Evolutionary conservation across 768 basidiomycete species (phyloP).

Genomic region (Botryobasidium botryosum): DNA sequence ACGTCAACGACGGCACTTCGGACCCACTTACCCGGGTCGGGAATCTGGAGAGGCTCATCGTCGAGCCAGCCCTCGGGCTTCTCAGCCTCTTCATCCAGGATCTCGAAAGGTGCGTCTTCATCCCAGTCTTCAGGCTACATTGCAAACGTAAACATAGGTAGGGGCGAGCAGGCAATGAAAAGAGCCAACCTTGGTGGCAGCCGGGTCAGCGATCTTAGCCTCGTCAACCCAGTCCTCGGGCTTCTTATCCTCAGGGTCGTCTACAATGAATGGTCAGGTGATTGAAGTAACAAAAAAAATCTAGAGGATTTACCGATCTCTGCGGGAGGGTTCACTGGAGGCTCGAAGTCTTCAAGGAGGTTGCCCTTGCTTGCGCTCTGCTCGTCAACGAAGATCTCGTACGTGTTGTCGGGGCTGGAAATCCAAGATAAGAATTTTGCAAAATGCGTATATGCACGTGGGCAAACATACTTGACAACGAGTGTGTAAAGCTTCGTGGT

Average conservation of each 20-base stretch:
- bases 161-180: background rate
- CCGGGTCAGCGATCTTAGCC: slow-evolving; percentile 69
- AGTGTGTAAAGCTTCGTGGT: slow-evolving; percentile 89
- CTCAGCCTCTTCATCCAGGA: slow-evolving; percentile 49
- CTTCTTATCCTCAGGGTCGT: slow-evolving; percentile 83
- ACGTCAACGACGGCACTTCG: background rate
- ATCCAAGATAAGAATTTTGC: background rate
- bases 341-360: slow-evolving; percentile 86
- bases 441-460: too few relatives aligned
- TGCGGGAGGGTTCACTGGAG: slow-evolving; percentile 77
- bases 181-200: slow-evolving; percentile 55
- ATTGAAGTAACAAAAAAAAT: background rate
- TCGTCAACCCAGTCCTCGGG: slow-evolving; percentile 87
- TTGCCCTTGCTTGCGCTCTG: slow-evolving; percentile 60
- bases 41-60: slow-evolving; percentile 58
- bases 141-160: slow-evolving; percentile 1
- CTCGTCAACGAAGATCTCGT: slow-evolving; percentile 80
- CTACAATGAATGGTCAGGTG: too few relatives aligned
- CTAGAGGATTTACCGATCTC: slow-evolving; percentile 40
- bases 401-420: slow-evolving; percentile 79
- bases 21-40: slow-evolving; percentile 68
- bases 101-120: slow-evolving; percentile 87
- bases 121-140: slow-evolving; percentile 88
- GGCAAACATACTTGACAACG: slow-evolving; percentile 69
- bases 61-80: slow-evolving; percentile 97